These are phyloP conservation scores for Ensete ventricosum DNA, from an alignment of 176 grass and related monocot genomes.

Conservation along the genomic window DNA sequence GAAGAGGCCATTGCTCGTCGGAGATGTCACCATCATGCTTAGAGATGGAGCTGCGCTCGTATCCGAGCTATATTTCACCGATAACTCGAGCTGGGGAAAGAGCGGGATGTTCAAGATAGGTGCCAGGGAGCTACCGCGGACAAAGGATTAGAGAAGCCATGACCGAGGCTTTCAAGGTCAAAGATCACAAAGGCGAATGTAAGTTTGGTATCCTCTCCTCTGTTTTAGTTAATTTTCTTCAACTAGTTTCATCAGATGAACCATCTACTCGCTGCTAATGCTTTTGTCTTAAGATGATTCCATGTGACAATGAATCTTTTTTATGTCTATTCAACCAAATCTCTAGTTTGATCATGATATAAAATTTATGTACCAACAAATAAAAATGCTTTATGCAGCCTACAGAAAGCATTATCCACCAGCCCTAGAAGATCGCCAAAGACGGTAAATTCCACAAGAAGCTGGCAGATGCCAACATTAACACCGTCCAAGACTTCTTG, in stretches of 20 bases:
- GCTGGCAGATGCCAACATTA: slow-evolving; percentile 13
- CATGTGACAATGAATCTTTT: too few species aligned
- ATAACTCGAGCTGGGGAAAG: slow-evolving; percentile 72
- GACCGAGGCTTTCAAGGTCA: slow-evolving; percentile 49
- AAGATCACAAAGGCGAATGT: slow-evolving; percentile 71
- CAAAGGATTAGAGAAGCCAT: slow-evolving; percentile 59
- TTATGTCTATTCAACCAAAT: too few species aligned
- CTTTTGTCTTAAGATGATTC: too few species aligned
- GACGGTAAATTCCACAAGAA: slow-evolving; percentile 60
- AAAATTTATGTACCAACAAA: too few species aligned
- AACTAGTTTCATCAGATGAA: too few species aligned
- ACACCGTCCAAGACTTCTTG: slow-evolving; percentile 57
- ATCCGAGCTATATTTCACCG: slow-evolving; percentile 68
- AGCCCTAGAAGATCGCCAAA: slow-evolving; percentile 47
- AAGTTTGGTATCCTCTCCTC: neutral
- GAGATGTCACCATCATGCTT: slow-evolving; percentile 53
- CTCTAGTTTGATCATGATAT: too few species aligned
- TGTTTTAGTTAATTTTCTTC: too few species aligned
- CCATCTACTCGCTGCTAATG: too few species aligned
- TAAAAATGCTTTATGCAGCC: slow-evolving; percentile 16
- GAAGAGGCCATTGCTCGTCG: slow-evolving; percentile 68
- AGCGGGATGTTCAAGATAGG: slow-evolving; percentile 71
- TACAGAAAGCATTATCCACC: slow-evolving; percentile 82
- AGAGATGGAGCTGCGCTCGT: slow-evolving; percentile 38
- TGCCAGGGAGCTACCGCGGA: slow-evolving; percentile 24